These are phyloP conservation scores for Pseudozyma tsukubaensis DNA, from an alignment of 1,284 basidiomycete genomes.

Conservation along the genomic window DNA sequence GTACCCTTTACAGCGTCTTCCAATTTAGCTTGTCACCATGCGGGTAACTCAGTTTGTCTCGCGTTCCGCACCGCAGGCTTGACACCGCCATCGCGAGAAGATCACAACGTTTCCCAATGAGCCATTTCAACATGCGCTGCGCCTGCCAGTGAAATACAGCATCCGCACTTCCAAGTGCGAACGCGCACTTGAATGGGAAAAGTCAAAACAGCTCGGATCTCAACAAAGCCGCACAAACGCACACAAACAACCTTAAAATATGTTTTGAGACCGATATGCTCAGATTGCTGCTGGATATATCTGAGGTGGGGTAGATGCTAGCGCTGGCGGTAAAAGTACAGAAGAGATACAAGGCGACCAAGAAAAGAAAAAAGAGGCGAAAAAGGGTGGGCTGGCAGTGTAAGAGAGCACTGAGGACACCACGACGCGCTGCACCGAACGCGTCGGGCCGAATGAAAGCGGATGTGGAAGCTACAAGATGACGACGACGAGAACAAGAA, in stretches of 20 bases:
- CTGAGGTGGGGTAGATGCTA: slow-evolving; percentile 46
- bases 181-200: not conserved
- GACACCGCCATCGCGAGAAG: not conserved
- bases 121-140: too few relatives aligned
- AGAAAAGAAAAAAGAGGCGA: slow-evolving; percentile 21
- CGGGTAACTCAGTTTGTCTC: too few relatives aligned
- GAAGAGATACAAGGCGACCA: slow-evolving; percentile 55
- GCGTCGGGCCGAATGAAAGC: slow-evolving; percentile 27
- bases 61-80: not conserved
- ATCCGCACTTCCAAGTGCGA: not conserved
- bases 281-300: slow-evolving; percentile 61
- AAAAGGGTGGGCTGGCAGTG: slow-evolving; percentile 7
- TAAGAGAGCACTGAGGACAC: slow-evolving; percentile 18
- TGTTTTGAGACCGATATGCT: slow-evolving; percentile 52
- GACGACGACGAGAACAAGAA: not conserved
- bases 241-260: slow-evolving; percentile 8
- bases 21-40: not conserved
- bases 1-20: too few relatives aligned
- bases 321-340: slow-evolving; percentile 60
- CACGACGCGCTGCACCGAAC: slow-evolving; percentile 46
- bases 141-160: not conserved
- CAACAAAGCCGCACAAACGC: not conserved
- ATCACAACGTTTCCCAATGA: not conserved
- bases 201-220: not conserved
- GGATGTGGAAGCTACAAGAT: not conserved